These are phyloP conservation scores for Penicillium olsonii DNA, from an alignment of 2,329 filamentous ascomycete species.

Conservation along the genomic window DNA sequence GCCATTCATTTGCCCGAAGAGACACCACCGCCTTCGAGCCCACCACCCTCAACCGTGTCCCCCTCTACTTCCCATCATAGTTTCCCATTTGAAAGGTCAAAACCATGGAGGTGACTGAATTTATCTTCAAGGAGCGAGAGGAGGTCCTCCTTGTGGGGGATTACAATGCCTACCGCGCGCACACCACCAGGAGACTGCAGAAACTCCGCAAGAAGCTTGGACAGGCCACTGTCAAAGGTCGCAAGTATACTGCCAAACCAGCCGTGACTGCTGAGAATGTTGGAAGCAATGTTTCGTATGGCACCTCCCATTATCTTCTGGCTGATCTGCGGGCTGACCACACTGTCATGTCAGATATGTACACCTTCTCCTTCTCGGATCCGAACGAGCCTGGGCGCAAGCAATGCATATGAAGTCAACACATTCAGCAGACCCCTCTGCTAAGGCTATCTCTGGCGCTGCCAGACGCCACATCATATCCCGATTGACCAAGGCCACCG, in stretches of 20 bases:
- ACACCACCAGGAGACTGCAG: slow-evolving; percentile 77
- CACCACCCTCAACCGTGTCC: slow-evolving; percentile 22
- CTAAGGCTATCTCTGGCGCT: slow-evolving; percentile 73
- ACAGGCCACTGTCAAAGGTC: slow-evolving; percentile 78
- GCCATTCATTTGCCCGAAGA: slow-evolving; percentile 37
- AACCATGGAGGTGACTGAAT: slow-evolving; percentile 85
- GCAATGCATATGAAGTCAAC: slow-evolving; percentile 91
- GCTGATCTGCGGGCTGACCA: slow-evolving; percentile 14
- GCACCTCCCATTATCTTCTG: slow-evolving; percentile 6
- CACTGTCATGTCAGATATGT: slow-evolving; percentile 60
- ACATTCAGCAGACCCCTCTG: slow-evolving; percentile 71
- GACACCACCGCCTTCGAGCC: slow-evolving; percentile 32
- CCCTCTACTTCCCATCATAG: slow-evolving; percentile 10
- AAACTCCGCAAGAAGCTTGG: slow-evolving; percentile 83
- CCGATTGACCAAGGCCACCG: slow-evolving; percentile 76
- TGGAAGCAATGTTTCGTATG: slow-evolving; percentile 73
- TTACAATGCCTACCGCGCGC: slow-evolving; percentile 79
- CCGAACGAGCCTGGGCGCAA: slow-evolving; percentile 92
- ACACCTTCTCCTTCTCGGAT: slow-evolving; percentile 76
- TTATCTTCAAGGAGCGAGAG: slow-evolving; percentile 76
- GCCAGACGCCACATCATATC: slow-evolving; percentile 88
- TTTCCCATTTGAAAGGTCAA: slow-evolving; percentile 2
- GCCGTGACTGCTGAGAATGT: slow-evolving; percentile 75
- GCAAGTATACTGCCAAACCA: slow-evolving; percentile 76
- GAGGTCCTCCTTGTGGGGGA: slow-evolving; percentile 84